A percentile compares a stretch with the other conserved stretches of the same genome.
Evolutionary conservation across 2,329 filamentous ascomycete species (phyloP).

Genomic region (Fusarium sp.): DNA sequence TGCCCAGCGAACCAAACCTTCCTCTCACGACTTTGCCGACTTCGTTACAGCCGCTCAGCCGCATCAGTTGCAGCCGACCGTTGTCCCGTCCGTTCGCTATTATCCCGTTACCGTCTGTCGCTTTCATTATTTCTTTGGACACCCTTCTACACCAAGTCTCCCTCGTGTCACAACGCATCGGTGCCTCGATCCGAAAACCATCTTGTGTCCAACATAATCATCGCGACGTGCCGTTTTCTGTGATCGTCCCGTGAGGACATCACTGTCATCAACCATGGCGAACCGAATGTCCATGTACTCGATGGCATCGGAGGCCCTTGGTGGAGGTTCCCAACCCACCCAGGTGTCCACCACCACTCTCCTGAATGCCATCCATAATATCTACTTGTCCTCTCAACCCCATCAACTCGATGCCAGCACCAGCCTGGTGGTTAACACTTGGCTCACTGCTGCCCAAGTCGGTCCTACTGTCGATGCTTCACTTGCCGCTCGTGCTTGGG

Average conservation of each 20-base stretch:
- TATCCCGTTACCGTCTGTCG: slow-evolving; percentile 19
- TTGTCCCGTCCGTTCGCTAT: slow-evolving; percentile 30
- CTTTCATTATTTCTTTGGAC: slow-evolving; percentile 11
- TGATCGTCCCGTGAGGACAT: slow-evolving; percentile 55
- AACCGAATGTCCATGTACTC: slow-evolving; percentile 78
- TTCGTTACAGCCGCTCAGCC: slow-evolving; percentile 25
- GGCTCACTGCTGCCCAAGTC: slow-evolving; percentile 82
- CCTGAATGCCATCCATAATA: slow-evolving; percentile 90
- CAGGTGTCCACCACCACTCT: slow-evolving; percentile 94
- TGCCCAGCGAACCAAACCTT: slow-evolving; percentile 43
- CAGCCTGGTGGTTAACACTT: slow-evolving; percentile 94
- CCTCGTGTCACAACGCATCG: slow-evolving; percentile 16
- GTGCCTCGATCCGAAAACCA: slow-evolving; percentile 17
- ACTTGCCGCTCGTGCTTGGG: slow-evolving; percentile 87
- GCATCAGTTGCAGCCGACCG: slow-evolving; percentile 10
- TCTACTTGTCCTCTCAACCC: slow-evolving; percentile 84
- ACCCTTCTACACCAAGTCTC: slow-evolving; percentile 6
- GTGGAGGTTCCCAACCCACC: slow-evolving; percentile 70
- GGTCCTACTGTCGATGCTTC: slow-evolving; percentile 81
- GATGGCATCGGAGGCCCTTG: slow-evolving; percentile 71
- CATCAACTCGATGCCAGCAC: slow-evolving; percentile 90
- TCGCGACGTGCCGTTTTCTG: slow-evolving; percentile 34
- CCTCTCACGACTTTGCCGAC: slow-evolving; percentile 29
- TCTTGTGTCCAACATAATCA: slow-evolving; percentile 21
- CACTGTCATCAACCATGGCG: slow-evolving; percentile 60